Evolutionary conservation across 1,139 yeast genomes (phyloP).

Genomic region (Sugiyamaella xylanicola): DNA sequence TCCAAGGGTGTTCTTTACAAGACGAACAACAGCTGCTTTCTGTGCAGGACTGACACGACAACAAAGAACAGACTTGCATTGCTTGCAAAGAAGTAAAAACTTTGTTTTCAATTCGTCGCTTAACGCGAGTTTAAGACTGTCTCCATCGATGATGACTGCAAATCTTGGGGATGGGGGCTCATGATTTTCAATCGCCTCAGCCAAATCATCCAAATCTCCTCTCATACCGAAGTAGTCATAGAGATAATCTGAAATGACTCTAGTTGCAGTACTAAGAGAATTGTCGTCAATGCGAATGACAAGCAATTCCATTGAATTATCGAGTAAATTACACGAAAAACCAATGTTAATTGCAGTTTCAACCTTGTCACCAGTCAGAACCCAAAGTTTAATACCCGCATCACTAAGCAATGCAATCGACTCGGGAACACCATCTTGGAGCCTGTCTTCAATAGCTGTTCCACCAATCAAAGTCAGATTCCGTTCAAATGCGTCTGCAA

Average conservation of each 20-base stretch:
- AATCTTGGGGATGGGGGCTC: constrained; percentile 73
- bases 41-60: constrained; percentile 98
- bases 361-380: constrained; percentile 93
- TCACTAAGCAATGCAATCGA: constrained; percentile 79
- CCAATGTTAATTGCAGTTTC: constrained; percentile 99
- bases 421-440: constrained; percentile 96
- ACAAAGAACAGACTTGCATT: constrained; percentile 90
- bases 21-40: constrained; percentile 90
- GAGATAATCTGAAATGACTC: constrained; percentile 62
- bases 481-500: constrained; percentile 79
- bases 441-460: constrained; percentile 94
- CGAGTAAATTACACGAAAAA: constrained; percentile 87
- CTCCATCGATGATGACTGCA: constrained; percentile 93
- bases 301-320: constrained; percentile 81
- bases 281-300: constrained; percentile 58
- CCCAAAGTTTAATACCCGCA: constrained; percentile 97
- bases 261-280: constrained; percentile 52
- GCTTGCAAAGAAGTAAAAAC: constrained; percentile 84
- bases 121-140: constrained; percentile 75
- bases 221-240: constrained; percentile 61
- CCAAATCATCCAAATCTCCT: constrained; percentile 63
- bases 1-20: constrained; percentile 77
- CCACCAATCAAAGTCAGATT: constrained; percentile 81
- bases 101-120: constrained; percentile 62
- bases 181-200: constrained; percentile 68